Conservation (phyloP, 257 asterid species). For the Haberlea rhodopensis region DNA sequence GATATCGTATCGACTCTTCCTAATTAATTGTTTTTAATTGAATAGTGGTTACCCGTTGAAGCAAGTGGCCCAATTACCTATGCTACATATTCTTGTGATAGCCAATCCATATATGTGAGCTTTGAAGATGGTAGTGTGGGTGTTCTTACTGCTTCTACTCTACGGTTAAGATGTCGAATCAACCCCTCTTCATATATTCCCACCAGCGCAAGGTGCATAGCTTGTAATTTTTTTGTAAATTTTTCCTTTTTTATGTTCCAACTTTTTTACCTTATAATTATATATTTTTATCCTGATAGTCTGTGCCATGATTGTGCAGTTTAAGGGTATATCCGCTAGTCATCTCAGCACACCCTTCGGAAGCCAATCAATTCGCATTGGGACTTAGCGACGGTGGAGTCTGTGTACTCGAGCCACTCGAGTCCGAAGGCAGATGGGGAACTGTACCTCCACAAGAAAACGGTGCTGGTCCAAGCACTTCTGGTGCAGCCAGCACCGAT, state of each 20-base stretch:
- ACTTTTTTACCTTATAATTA: neutral
- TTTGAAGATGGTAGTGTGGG: constrained; percentile 65
- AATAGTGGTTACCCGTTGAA: constrained; percentile 65
- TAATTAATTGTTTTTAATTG: neutral
- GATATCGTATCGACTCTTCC: neutral
- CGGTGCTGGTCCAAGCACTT: constrained; percentile 49
- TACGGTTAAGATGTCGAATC: constrained; percentile 56
- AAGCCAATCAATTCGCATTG: constrained; percentile 32
- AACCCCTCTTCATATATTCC: constrained; percentile 54
- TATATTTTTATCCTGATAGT: neutral
- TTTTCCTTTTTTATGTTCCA: too few species aligned
- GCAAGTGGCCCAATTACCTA: constrained; percentile 61
- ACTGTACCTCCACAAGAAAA: constrained; percentile 43
- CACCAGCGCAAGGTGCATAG: constrained; percentile 43
- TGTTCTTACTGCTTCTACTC: constrained; percentile 52
- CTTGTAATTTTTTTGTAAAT: neutral
- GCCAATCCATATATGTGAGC: constrained; percentile 59
- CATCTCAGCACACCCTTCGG: constrained; percentile 32
- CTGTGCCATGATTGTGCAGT: constrained; percentile 2
- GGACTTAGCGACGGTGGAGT: constrained; percentile 31
- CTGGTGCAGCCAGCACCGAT: constrained; percentile 51
- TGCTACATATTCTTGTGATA: constrained; percentile 72
- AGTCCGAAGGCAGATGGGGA: constrained; percentile 34
- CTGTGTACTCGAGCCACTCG: constrained; percentile 26
- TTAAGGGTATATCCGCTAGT: constrained; percentile 25